A percentile compares a stretch with the other conserved stretches of the same genome.
phyloP scores from a whole-genome alignment of 192 early-diverging fungal genomes.

The Coemansia sp. region DNA sequence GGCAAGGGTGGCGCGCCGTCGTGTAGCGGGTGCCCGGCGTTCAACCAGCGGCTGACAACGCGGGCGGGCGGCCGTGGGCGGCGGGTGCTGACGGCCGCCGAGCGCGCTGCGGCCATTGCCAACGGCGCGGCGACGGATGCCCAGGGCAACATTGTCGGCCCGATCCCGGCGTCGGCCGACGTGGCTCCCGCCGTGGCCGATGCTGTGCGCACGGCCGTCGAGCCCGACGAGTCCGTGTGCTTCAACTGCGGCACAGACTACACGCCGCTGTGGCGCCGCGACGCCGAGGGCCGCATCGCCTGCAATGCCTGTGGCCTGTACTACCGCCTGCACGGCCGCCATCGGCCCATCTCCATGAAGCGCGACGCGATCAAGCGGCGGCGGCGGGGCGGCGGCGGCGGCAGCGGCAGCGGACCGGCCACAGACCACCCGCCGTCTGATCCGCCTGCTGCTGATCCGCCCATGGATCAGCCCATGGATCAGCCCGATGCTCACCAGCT shows the following conservation, averaged over 20 bases:
- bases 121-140: slow-evolving; percentile 46
- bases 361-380: slow-evolving; percentile 68
- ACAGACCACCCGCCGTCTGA: neutral
- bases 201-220: slow-evolving; percentile 10
- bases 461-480: no score
- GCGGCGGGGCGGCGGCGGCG: slow-evolving; percentile 60
- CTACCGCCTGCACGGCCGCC: slow-evolving; percentile 73
- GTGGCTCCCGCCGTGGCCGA: slow-evolving; percentile 35
- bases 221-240: slow-evolving; percentile 34
- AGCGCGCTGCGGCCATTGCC: slow-evolving; percentile 47
- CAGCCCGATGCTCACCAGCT: no score
- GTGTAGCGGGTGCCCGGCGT: slow-evolving; percentile 71
- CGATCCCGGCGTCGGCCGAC: slow-evolving; percentile 30
- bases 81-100: slow-evolving; percentile 36
- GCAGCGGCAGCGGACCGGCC: no score
- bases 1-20: slow-evolving; percentile 65
- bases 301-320: slow-evolving; percentile 96
- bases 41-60: slow-evolving; percentile 55
- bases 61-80: slow-evolving; percentile 9
- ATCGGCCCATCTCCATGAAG: slow-evolving; percentile 76
- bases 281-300: slow-evolving; percentile 63
- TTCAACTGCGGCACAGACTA: slow-evolving; percentile 71
- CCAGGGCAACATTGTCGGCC: slow-evolving; percentile 45
- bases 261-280: slow-evolving; percentile 76
- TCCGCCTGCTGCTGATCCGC: neutral